Percentiles rank a stretch among this genome's conserved stretches.
These are phyloP conservation scores for Fusarium sp. DNA, from an alignment of 2,329 filamentous ascomycete species.

Conservation along the genomic window DNA sequence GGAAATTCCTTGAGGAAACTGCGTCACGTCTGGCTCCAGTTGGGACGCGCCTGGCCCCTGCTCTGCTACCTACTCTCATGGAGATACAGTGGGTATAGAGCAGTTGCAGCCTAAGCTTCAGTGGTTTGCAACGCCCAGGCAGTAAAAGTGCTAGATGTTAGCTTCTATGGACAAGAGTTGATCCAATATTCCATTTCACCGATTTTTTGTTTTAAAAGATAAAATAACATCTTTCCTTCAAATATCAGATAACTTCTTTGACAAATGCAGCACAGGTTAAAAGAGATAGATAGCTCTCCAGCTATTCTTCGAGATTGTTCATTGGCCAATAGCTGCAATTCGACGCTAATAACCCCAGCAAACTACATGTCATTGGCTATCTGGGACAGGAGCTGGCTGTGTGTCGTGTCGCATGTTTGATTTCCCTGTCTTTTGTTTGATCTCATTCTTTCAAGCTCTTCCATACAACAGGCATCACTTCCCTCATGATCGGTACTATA, in stretches of 20 bases:
- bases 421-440: background rate
- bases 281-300: background rate
- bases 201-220: background rate
- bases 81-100: conserved; percentile 36
- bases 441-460: conserved; percentile 8
- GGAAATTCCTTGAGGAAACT: conserved; percentile 47
- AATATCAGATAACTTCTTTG: background rate
- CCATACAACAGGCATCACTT: background rate
- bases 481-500: background rate
- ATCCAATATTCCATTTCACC: background rate
- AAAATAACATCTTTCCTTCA: background rate
- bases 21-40: conserved; percentile 53
- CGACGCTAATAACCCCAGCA: conserved; percentile 6
- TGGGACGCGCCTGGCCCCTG: conserved; percentile 49
- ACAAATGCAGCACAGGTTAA: background rate
- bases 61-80: conserved; percentile 16
- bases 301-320: background rate
- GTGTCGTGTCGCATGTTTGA: background rate
- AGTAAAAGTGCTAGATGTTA: background rate
- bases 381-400: background rate
- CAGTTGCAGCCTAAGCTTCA: conserved; percentile 18
- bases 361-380: conserved; percentile 13
- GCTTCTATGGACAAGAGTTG: background rate
- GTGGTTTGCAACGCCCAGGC: background rate
- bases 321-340: conserved; percentile 12